Percentiles rank a stretch among this genome's conserved stretches.
Evolutionary conservation across 1,139 yeast genomes (phyloP).

Genomic region (Debaryomyces robertsiae): DNA sequence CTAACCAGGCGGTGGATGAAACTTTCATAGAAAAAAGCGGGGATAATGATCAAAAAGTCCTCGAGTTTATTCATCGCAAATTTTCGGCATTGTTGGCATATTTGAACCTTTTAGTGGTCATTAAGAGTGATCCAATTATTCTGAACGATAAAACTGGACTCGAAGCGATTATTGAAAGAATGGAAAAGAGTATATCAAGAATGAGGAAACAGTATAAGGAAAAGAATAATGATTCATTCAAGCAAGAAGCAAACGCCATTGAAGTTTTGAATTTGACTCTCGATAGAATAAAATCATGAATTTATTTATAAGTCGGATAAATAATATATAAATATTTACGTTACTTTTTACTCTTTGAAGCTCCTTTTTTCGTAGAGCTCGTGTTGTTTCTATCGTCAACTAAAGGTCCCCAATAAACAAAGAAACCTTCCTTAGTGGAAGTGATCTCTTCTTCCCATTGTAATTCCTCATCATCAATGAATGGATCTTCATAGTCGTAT

Average conservation of each 20-base stretch:
- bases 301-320: not conserved
- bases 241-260: conserved; percentile 34
- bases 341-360: conserved; percentile 24
- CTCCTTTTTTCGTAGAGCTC: conserved; percentile 21
- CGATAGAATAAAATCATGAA: conserved; percentile 31
- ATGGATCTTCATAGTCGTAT: conserved; percentile 92
- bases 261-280: conserved; percentile 43
- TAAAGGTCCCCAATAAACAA: conserved; percentile 92
- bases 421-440: conserved; percentile 92
- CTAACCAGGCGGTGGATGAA: conserved; percentile 34
- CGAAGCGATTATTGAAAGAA: conserved; percentile 20
- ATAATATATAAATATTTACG: not conserved
- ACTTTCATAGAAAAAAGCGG: conserved; percentile 27
- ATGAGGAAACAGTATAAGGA: conserved; percentile 19
- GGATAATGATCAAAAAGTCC: conserved; percentile 12
- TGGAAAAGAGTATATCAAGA: conserved; percentile 16
- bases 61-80: conserved; percentile 25
- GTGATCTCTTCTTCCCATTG: conserved; percentile 93
- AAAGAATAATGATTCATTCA: conserved; percentile 15
- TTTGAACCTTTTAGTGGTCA: conserved; percentile 55
- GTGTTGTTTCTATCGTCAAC: conserved; percentile 57
- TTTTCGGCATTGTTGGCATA: conserved; percentile 53
- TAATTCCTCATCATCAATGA: conserved; percentile 92
- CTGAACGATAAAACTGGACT: conserved; percentile 23
- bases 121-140: conserved; percentile 31